A percentile compares a stretch with the other conserved stretches of the same genome.
phyloP scores from a whole-genome alignment of 129 eudicot genomes.

The Centrapalus pauciflorus region DNA sequence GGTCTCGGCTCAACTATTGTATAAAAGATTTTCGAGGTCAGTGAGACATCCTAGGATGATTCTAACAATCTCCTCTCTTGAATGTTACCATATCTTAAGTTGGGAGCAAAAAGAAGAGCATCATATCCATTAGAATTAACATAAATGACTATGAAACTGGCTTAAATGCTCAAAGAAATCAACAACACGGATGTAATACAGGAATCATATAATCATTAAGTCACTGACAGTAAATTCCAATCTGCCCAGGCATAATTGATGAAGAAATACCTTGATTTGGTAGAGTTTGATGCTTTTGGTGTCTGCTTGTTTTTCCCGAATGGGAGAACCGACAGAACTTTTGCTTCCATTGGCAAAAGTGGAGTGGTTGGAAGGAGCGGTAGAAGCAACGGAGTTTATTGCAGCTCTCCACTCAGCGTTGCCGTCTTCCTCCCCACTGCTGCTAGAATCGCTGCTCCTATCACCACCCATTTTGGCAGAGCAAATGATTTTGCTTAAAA shows the following conservation, averaged over 20 bases:
- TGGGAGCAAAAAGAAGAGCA: no score
- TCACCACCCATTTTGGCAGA: conserved; percentile 32
- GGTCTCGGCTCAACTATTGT: no score
- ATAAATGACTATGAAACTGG: neutral
- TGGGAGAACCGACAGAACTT: conserved; percentile 6
- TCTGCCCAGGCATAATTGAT: neutral
- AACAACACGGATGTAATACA: neutral
- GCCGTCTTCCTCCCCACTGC: conserved; percentile 94
- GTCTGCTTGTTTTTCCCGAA: conserved; percentile 19
- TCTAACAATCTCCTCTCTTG: no score
- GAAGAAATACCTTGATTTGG: conserved; percentile 54
- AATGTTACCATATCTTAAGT: no score
- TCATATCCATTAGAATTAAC: no score
- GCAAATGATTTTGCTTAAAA: neutral
- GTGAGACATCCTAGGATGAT: no score
- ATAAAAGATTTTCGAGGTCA: no score
- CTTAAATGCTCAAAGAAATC: neutral
- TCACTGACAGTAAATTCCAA: neutral
- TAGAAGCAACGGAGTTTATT: conserved; percentile 57
- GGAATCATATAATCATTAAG: neutral
- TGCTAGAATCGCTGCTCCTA: conserved; percentile 41
- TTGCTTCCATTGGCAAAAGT: conserved; percentile 6
- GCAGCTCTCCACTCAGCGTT: conserved; percentile 93
- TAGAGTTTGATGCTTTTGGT: conserved; percentile 42
- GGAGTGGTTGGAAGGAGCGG: conserved; percentile 20